phyloP scores from a whole-genome alignment of 495 filamentous ascomycete species.

The Delitschia confertaspora region DNA sequence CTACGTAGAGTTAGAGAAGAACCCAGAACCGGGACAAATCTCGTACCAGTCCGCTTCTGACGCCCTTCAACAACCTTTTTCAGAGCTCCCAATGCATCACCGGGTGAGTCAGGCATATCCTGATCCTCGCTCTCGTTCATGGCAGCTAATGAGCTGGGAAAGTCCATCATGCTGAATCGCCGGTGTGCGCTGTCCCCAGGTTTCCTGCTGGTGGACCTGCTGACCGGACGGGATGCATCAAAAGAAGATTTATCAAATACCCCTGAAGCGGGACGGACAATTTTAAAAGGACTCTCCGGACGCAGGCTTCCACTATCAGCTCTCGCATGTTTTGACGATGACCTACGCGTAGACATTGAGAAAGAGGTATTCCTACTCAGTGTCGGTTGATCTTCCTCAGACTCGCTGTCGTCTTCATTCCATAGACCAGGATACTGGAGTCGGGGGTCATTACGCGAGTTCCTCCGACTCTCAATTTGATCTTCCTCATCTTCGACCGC shows the following conservation, averaged over 20 bases:
- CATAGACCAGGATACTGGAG: conserved; percentile 31
- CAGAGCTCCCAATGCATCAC: conserved; percentile 54
- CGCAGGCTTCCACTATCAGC: conserved; percentile 21
- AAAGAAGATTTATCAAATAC: conserved; percentile 25
- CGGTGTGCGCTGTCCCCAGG: conserved; percentile 12
- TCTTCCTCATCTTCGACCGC: conserved; percentile 27
- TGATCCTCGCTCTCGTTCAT: conserved; percentile 11
- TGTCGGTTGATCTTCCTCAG: conserved; percentile 24
- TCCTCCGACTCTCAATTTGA: conserved; percentile 25
- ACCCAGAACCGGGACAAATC: not conserved
- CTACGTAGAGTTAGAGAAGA: conserved; percentile 3
- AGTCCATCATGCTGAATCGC: conserved; percentile 27
- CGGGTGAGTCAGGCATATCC: conserved; percentile 21
- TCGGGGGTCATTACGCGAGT: conserved; percentile 20
- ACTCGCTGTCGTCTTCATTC: conserved; percentile 32
- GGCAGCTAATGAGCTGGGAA: conserved; percentile 16
- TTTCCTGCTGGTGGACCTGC: conserved; percentile 4
- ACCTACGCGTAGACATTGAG: conserved; percentile 27
- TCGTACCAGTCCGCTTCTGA: conserved; percentile 38
- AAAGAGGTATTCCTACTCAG: conserved; percentile 31
- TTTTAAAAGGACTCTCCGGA: conserved; percentile 23
- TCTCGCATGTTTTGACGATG: conserved; percentile 30
- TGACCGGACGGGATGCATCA: conserved; percentile 15
- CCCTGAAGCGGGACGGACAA: conserved; percentile 28
- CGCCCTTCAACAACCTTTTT: conserved; percentile 63